Conservation (phyloP, 2,329 filamentous ascomycete species). For the Fusarium napiforme region DNA sequence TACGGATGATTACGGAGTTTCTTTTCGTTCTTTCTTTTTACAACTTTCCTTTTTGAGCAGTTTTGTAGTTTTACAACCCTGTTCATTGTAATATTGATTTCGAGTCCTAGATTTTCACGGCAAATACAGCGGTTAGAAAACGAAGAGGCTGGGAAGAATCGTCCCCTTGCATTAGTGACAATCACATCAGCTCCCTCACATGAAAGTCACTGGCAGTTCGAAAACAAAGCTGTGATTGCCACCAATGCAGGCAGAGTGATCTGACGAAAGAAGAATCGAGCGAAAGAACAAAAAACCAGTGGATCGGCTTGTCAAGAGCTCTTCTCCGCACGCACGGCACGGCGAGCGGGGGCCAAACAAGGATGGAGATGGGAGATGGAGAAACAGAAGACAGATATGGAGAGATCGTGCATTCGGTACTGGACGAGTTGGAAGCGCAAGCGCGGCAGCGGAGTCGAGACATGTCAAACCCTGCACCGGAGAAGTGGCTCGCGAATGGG, state of each 20-base stretch:
- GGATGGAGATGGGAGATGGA: conserved; percentile 22
- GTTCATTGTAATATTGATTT: conserved; percentile 5
- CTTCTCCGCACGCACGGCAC: conserved; percentile 42
- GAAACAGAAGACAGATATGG: conserved; percentile 20
- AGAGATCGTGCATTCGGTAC: conserved; percentile 44
- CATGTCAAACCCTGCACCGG: conserved; percentile 40
- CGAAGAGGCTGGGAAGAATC: conserved; percentile 8
- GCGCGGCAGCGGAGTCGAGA: conserved; percentile 36
- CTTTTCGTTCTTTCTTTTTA: conserved; percentile 17
- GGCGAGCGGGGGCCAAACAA: conserved; percentile 31
- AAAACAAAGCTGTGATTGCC: conserved; percentile 10
- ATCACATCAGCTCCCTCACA: conserved; percentile 21
- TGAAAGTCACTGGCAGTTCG: background rate
- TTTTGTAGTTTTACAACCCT: conserved; percentile 19
- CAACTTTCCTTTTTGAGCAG: conserved; percentile 27
- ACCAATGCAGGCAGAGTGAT: conserved; percentile 21
- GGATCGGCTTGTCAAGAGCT: conserved; percentile 38
- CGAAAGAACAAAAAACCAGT: conserved; percentile 19
- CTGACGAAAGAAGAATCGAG: conserved; percentile 13
- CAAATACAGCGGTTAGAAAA: background rate
- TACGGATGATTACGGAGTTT: conserved; percentile 22
- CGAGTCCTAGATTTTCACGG: conserved; percentile 7
- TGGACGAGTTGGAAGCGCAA: conserved; percentile 32
- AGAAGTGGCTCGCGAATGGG: conserved; percentile 42
- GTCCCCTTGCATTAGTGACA: conserved; percentile 36